A percentile compares a stretch with the other conserved stretches of the same genome.
phyloP scores from a whole-genome alignment of 2,329 filamentous ascomycete species.

The Nemania serpens region DNA sequence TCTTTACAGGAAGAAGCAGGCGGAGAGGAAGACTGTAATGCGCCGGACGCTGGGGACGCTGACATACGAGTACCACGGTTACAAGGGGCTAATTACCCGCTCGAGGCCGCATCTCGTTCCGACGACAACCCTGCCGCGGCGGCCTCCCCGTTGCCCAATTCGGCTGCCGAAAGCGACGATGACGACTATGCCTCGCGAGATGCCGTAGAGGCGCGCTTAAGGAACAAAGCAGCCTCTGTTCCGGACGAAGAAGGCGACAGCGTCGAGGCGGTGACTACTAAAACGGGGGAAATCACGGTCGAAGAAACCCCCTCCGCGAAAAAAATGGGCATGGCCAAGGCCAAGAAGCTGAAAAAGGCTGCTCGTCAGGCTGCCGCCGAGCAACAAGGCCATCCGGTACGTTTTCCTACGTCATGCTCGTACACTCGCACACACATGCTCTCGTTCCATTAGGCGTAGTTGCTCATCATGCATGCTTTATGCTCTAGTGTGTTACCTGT shows the following conservation, averaged over 20 bases:
- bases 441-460: neutral
- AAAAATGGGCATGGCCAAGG: constrained; percentile 57
- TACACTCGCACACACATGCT: neutral
- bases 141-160: constrained; percentile 13
- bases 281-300: constrained; percentile 38
- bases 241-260: constrained; percentile 20
- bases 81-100: constrained; percentile 3
- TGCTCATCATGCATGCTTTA: neutral
- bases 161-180: constrained; percentile 34
- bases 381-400: constrained; percentile 44
- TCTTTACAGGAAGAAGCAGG: constrained; percentile 10
- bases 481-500: constrained; percentile 53
- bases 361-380: constrained; percentile 46
- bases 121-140: constrained; percentile 17
- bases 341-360: constrained; percentile 55
- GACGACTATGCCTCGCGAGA: constrained; percentile 55
- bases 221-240: constrained; percentile 15
- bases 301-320: constrained; percentile 36
- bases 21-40: constrained; percentile 10
- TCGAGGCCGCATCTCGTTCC: constrained; percentile 12
- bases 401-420: constrained; percentile 26
- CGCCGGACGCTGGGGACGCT: constrained; percentile 3
- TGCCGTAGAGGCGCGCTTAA: constrained; percentile 49
- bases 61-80: constrained; percentile 4
- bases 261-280: constrained; percentile 19